Percentiles rank a stretch among this genome's conserved stretches.
Evolutionary conservation across 495 filamentous ascomycete genomes (phyloP).

Genomic region (Amorphotheca resinae): DNA sequence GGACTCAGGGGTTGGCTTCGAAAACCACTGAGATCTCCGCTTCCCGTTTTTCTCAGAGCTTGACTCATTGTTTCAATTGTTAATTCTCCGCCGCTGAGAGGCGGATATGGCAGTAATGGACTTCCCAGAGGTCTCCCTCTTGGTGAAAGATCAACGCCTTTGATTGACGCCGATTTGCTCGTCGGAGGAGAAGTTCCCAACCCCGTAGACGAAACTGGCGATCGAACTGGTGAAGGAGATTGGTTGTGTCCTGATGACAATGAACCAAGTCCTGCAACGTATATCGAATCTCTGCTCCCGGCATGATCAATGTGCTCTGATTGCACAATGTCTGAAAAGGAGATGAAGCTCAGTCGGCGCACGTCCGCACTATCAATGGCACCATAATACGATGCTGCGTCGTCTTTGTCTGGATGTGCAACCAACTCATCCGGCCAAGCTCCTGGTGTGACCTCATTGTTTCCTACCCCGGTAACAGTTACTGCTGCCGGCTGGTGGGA

Average conservation of each 20-base stretch:
- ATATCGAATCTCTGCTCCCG: constrained; percentile 46
- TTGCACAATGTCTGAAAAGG: constrained; percentile 90
- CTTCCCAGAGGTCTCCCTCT: constrained; percentile 37
- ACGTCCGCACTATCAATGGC: constrained; percentile 62
- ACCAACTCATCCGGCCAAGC: constrained; percentile 44
- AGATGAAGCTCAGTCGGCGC: constrained; percentile 81
- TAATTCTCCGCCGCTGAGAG: constrained; percentile 46
- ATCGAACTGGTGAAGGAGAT: constrained; percentile 61
- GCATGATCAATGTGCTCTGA: constrained; percentile 58
- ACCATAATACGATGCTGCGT: constrained; percentile 55
- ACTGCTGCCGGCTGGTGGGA: constrained; percentile 66
- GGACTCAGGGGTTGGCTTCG: constrained; percentile 52
- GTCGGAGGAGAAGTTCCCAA: constrained; percentile 52
- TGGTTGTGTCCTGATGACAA: constrained; percentile 42
- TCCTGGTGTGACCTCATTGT: constrained; percentile 15
- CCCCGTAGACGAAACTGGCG: constrained; percentile 53
- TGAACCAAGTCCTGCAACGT: constrained; percentile 42
- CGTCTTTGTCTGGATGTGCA: constrained; percentile 37
- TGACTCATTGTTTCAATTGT: constrained; percentile 86
- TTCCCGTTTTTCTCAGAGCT: constrained; percentile 68
- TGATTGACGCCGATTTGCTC: constrained; percentile 52
- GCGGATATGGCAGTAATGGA: constrained; percentile 25
- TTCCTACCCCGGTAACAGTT: constrained; percentile 39
- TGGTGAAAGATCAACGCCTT: constrained; percentile 52
- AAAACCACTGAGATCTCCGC: constrained; percentile 58